Evolutionary conservation across 2,329 filamentous ascomycete genomes (phyloP).

Genomic region (Dothistroma septosporum): DNA sequence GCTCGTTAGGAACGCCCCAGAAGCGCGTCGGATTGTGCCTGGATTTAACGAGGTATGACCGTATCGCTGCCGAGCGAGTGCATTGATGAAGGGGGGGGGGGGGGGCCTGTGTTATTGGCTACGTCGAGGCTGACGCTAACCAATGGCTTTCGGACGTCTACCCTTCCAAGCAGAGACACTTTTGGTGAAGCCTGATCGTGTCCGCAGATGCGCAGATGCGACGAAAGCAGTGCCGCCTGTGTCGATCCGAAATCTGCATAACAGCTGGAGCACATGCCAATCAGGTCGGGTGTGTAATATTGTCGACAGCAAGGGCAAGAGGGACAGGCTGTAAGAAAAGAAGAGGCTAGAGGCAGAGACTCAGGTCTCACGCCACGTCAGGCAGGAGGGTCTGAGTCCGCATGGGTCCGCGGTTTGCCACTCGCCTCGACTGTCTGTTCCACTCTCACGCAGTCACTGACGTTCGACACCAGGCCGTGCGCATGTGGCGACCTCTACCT

Average conservation of each 20-base stretch:
- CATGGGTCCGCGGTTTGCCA: no score
- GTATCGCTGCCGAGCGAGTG: no score
- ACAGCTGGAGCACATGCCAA: not conserved
- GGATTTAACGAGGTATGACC: no score
- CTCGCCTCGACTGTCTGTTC: not conserved
- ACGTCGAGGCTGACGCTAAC: not conserved
- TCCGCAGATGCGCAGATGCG: not conserved
- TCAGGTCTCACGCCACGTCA: not conserved
- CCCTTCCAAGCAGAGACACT: not conserved
- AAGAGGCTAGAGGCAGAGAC: not conserved
- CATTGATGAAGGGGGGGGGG: no score
- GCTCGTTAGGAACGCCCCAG: no score
- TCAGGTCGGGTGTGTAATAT: not conserved
- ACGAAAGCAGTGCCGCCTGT: not conserved
- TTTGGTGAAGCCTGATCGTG: not conserved
- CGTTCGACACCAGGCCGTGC: no score
- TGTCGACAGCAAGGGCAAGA: not conserved
- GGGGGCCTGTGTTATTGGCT: not conserved
- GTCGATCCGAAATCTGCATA: not conserved
- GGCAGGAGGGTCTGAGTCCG: no score
- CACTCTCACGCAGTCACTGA: not conserved
- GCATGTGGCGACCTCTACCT: no score
- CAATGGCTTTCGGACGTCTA: not conserved
- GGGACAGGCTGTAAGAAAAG: not conserved
- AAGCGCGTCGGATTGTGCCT: no score